Base-by-base conservation (phyloP, 495 filamentous ascomycete species). In the Xylaria bambusicola region DNA sequence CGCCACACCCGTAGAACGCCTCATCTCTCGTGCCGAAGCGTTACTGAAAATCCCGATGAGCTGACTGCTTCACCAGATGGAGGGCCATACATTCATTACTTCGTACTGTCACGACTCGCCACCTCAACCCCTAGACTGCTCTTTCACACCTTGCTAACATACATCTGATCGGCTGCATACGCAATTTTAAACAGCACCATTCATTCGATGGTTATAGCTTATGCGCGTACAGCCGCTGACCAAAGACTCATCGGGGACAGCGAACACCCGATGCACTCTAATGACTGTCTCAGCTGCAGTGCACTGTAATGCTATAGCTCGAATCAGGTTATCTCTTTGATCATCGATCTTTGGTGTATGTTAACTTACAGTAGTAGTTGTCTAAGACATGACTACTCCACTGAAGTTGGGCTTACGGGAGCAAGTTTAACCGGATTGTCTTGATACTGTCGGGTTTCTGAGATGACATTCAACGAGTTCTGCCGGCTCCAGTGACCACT, bases 1-100 rank as follows among this genome's bases (percentile, higher is more conserved):
- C 55, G 55, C 55, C 55, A 58, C 55, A 58, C 29, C 33, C 44
- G 55, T 58, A 41, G 29, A 50, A 29, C 24, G 44, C 54, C 21
- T 35, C 33, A 50, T 9, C 9, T 24, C 27, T 35, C 26, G 20
- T 56, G 18, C 23, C 51, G 20, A 42, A 27, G 36, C 36, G 36
- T 42, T 53, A 47, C n/a, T 57, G 23, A 41, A 49, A 41, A 17
- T 44, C 40, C 18, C 27, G 23, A 33, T 12, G 35, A 36, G 46
- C 46, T 58, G 56, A 58, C 47, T 35, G 31, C 29, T 31, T 21
- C n/a, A 18, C 5, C n/a, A 47, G 23, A 10, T 31, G 17, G 24
- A 12, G n/a, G n/a, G n/a, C n/a, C 26, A 23, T n/a, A 17, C 27
- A 33, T 17, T 31, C 46, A 3, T 31, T 31, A 20, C 10, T 17